These are phyloP conservation scores for Casuarina equisetifolia DNA, from an alignment of 306 rosid species.

Conservation along the genomic window DNA sequence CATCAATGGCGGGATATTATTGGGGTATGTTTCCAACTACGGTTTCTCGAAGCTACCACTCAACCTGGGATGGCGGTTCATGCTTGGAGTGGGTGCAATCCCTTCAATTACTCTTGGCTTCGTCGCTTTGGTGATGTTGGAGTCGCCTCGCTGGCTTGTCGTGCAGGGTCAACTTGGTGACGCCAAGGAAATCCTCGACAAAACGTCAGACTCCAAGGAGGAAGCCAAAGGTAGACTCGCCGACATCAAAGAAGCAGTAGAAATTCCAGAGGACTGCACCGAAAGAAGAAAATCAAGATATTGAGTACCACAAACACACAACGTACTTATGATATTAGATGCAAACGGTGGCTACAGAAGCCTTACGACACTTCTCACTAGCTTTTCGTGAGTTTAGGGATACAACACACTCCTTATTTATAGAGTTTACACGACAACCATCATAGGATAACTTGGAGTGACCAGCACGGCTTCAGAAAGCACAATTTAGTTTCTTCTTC, in stretches of 20 bases:
- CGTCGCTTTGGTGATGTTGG: conserved; percentile 73
- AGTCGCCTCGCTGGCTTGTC: conserved; percentile 87
- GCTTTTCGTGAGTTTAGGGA: no score
- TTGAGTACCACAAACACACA: no score
- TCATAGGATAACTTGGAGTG: no score
- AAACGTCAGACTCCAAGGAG: conserved; percentile 56
- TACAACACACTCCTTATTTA: no score
- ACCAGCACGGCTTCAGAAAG: no score
- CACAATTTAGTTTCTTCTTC: no score
- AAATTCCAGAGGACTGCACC: conserved; percentile 56
- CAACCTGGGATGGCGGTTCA: conserved; percentile 66
- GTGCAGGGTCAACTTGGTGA: conserved; percentile 79
- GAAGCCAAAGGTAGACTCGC: conserved; percentile 57
- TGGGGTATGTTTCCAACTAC: conserved; percentile 72
- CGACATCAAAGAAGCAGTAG: conserved; percentile 67
- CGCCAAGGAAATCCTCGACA: conserved; percentile 53
- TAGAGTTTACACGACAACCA: no score
- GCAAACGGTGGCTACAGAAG: no score
- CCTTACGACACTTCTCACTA: no score
- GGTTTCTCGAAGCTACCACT: conserved; percentile 53
- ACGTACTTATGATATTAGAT: no score
- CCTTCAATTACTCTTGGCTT: conserved; percentile 50
- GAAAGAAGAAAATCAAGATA: no score
- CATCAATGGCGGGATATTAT: conserved; percentile 60
- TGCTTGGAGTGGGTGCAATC: conserved; percentile 71